Evolutionary conservation across 345 rosid genomes (phyloP), one percentile per base, ranked within the genome.

Genomic region (Hibiscus syriacus): DNA sequence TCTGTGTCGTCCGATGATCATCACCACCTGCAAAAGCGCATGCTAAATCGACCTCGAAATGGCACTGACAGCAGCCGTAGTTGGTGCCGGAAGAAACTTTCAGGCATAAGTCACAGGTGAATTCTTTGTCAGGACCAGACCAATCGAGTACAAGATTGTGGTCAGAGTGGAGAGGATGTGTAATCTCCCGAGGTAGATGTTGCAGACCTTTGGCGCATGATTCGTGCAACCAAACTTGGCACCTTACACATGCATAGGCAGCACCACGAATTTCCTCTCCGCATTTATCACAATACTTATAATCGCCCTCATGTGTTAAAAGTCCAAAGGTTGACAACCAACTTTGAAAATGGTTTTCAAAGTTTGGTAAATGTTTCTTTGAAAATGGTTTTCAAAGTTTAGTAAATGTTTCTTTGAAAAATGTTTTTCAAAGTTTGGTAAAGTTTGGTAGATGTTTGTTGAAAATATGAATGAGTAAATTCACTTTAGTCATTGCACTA

Each of bases 91-190:
- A 39, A 2, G 50, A 39, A 39, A 39, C 5, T 12, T 61, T 36
- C 50, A 41, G 4, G 13, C 66, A 61, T 61, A 2, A 7, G 13
- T 61, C 19, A 41, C 66, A 61, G 27, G 23, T 22, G 19, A 20
- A 61, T 2, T 22, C 0, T 26, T 5, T 2, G 6, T 2, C 0
- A 16, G 11, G 4, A 16, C 45, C 64, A 3, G 64, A 58, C 66
- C 48, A 61, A 36, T 38, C 50, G 17, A 58, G 16, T 5, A 20
- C 20, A 39, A 61, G 66, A 22, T 23, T 19, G 50, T 61, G 50
- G 30, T 39, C 30, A 6, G 66, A 13, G 50, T 61, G 66, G 50
- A 61, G 50, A 20, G 66, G 50, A 14, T 61, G 66, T 13, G n/a
- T n/a, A n/a, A n/a, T n/a, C n/a, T n/a, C n/a, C n/a, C n/a, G n/a